Evolutionary conservation across 768 basidiomycete species (phyloP), one percentile per base, ranked within the genome.

Genomic region (Tulasnella sp.): DNA sequence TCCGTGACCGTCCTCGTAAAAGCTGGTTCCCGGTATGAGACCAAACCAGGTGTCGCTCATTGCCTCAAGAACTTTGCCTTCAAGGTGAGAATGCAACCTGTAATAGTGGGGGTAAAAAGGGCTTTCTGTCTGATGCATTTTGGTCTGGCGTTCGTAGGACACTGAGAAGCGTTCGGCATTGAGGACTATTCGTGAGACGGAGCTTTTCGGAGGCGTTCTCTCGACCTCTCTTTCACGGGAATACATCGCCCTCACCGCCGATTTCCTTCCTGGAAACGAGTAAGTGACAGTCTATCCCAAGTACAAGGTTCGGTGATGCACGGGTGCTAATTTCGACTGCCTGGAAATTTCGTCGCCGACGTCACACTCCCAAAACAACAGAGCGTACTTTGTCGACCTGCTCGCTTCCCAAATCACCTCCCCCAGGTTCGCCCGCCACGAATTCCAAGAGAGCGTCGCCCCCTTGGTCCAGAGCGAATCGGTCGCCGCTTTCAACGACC

Each of bases 11-110:
- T 98, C 77, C 86, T 96, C 75, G 88, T 97, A 80, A 96, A 95
- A 81, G 96, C 93, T 71, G 96, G 96, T 70, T 89, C 89, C 78
- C 84, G 97, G 77, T 95, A 88, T 80, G 91, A 99, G 84, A 81
- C 88, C 75, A 90, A 90, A 79, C 87, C 94, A 52, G 96, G 96
- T 77, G 87, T 94, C 73, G 95, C 96, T 2, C 92, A 96, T 83
- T 90, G 88, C 74, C 86, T 98, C 81, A 97, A 97, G 86, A 95
- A 94, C 87, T 98, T 95, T 86, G 90, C 95, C 73, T 98, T 96
- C 89, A 98, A 97, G 91, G 96, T 98, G 76, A 64, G 88, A 78
- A 35, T 62, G 34, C 69, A 4, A n/a, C 7, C 36, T 71, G 4
- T 9, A 14, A 72, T 72, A 36, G 3, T 29, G n/a, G 26, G 63